Evolutionary conservation across 2,329 filamentous ascomycete genomes (phyloP).

Genomic region (Colletotrichum lini): DNA sequence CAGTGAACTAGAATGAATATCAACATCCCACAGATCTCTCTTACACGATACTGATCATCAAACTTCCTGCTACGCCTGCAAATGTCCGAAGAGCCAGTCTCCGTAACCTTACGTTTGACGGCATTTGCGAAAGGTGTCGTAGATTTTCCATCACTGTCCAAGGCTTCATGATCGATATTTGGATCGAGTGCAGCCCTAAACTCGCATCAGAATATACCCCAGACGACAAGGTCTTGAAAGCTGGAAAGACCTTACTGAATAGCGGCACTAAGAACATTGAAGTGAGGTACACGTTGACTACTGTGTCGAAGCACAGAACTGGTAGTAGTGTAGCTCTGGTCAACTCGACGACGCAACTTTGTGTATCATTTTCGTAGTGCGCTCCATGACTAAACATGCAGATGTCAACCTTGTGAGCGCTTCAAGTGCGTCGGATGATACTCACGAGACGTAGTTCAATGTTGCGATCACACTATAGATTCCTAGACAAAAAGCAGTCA

Average conservation of each 20-base stretch:
- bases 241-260: not conserved
- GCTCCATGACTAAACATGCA: not conserved
- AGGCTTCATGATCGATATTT: constrained; percentile 7
- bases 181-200: constrained; percentile 16
- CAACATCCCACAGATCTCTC: no score
- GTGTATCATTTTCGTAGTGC: not conserved
- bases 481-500: not conserved
- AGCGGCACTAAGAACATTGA: constrained; percentile 23
- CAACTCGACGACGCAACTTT: not conserved
- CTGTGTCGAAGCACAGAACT: constrained; percentile 21
- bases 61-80: not conserved
- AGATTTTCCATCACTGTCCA: not conserved
- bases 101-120: constrained; percentile 7
- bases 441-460: constrained; percentile 11
- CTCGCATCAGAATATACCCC: not conserved
- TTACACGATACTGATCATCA: not conserved
- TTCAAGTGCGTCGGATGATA: not conserved
- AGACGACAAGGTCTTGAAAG: not conserved
- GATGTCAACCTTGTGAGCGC: not conserved
- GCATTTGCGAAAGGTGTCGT: not conserved
- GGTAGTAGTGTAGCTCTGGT: constrained; percentile 6
- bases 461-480: constrained; percentile 4
- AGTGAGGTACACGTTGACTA: constrained; percentile 29
- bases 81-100: constrained; percentile 18
- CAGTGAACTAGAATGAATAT: not conserved